These are phyloP conservation scores for Nakaseomyces sp. DNA, from an alignment of 1,139 yeast species.

Conservation along the genomic window DNA sequence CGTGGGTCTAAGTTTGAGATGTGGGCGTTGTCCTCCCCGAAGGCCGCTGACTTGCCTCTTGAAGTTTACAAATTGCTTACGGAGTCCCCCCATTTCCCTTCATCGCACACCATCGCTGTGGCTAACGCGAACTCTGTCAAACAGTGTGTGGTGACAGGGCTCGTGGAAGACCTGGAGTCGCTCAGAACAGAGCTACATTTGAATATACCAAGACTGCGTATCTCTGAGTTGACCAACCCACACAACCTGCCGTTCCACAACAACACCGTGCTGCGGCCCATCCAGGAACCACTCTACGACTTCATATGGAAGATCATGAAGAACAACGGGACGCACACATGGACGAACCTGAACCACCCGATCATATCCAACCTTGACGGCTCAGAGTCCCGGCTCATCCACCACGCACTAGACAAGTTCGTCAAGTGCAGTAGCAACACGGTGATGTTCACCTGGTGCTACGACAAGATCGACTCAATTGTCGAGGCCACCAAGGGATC, in stretches of 20 bases:
- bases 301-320: constrained; percentile 28
- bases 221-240: constrained; percentile 27
- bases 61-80: constrained; percentile 19
- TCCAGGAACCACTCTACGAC: constrained; percentile 30
- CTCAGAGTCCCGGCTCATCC: constrained; percentile 21
- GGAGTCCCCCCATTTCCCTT: constrained; percentile 14
- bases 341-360: constrained; percentile 22
- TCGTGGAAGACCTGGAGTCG: constrained; percentile 23
- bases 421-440: constrained; percentile 29
- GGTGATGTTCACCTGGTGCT: constrained; percentile 29
- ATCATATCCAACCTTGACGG: constrained; percentile 29
- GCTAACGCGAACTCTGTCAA: constrained; percentile 29
- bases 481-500: constrained; percentile 8
- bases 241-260: constrained; percentile 30
- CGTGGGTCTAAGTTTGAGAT: constrained; percentile 25
- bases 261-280: constrained; percentile 23
- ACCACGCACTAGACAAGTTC: constrained; percentile 29
- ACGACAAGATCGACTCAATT: constrained; percentile 22
- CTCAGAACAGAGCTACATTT: constrained; percentile 20
- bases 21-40: constrained; percentile 30
- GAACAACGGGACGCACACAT: constrained; percentile 22
- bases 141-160: constrained; percentile 31
- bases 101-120: constrained; percentile 19
- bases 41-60: constrained; percentile 21
- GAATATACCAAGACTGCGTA: constrained; percentile 21